A percentile compares a stretch with the other conserved stretches of the same genome.
Conservation (phyloP, 2,329 filamentous ascomycete genomes). For the Scorias spongiosa region DNA sequence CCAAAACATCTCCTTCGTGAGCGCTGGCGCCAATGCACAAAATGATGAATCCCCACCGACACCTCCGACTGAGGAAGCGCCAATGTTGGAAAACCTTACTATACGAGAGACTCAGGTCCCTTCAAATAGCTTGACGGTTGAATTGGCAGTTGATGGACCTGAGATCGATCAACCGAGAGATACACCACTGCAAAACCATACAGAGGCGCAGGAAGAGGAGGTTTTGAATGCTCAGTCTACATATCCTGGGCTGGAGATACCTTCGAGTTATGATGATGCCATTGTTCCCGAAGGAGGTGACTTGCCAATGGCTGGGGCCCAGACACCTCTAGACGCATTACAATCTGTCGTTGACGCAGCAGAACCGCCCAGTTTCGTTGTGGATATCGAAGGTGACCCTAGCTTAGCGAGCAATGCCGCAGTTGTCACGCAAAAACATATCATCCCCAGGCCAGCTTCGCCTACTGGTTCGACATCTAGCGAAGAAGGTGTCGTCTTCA, state of each 20-base stretch:
- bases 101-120: neutral
- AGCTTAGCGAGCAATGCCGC: constrained; percentile 7
- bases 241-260: too few relatives aligned
- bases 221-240: neutral
- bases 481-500: constrained; percentile 59
- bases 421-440: constrained; percentile 7
- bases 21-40: constrained; percentile 34
- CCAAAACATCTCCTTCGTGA: constrained; percentile 43
- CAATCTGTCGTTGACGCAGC: neutral
- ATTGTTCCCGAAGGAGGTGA: constrained; percentile 2
- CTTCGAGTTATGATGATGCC: constrained; percentile 5
- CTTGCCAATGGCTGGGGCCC: neutral
- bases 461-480: constrained; percentile 42
- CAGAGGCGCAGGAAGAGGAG: neutral
- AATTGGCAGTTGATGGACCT: too few relatives aligned
- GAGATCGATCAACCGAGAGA: neutral
- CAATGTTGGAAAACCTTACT: neutral
- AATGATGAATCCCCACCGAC: neutral
- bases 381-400: constrained; percentile 19
- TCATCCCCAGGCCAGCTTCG: constrained; percentile 23
- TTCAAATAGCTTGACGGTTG: too few relatives aligned
- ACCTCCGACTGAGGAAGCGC: neutral
- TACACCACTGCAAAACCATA: neutral
- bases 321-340: constrained; percentile 2
- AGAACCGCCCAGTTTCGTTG: constrained; percentile 13